phyloP scores from a whole-genome alignment of 2,329 filamentous ascomycete genomes.

The Xylaria sp. region DNA sequence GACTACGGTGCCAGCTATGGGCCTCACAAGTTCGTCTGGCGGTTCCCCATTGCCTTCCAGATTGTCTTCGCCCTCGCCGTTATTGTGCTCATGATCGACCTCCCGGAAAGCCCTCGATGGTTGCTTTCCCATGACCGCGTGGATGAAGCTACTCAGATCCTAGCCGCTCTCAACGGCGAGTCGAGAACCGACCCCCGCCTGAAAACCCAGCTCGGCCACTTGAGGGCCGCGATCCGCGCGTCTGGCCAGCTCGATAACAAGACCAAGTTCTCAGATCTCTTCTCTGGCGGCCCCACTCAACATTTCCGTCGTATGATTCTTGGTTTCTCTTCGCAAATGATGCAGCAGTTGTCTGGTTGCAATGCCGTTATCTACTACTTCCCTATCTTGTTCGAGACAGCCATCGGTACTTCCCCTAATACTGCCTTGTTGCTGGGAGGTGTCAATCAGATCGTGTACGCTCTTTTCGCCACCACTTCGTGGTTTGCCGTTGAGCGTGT shows the following conservation, averaged over 20 bases:
- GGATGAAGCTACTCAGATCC: constrained; percentile 56
- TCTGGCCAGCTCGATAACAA: constrained; percentile 41
- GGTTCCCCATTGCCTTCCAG: constrained; percentile 49
- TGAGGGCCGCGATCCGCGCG: constrained; percentile 41
- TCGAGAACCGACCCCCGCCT: constrained; percentile 51
- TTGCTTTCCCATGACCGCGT: constrained; percentile 52
- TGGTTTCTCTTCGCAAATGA: constrained; percentile 63
- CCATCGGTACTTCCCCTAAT: constrained; percentile 49
- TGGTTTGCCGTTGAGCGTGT: constrained; percentile 54
- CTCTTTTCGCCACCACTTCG: constrained; percentile 43
- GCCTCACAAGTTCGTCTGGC: constrained; percentile 44
- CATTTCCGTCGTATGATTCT: constrained; percentile 68
- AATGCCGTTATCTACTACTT: constrained; percentile 66
- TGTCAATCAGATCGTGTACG: constrained; percentile 43
- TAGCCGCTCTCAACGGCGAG: constrained; percentile 60
- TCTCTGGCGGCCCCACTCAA: constrained; percentile 67
- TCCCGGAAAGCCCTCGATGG: constrained; percentile 62
- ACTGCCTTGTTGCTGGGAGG: constrained; percentile 54
- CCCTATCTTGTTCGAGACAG: constrained; percentile 59
- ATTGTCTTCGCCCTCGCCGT: constrained; percentile 52
- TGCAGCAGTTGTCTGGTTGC: constrained; percentile 66
- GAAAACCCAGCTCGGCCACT: constrained; percentile 54
- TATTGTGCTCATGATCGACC: constrained; percentile 45
- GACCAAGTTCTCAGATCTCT: constrained; percentile 49
- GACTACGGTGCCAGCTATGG: constrained; percentile 48